These are phyloP conservation scores for Trichomonas tenax DNA, from an alignment of 208 protist species.

Conservation along the genomic window DNA sequence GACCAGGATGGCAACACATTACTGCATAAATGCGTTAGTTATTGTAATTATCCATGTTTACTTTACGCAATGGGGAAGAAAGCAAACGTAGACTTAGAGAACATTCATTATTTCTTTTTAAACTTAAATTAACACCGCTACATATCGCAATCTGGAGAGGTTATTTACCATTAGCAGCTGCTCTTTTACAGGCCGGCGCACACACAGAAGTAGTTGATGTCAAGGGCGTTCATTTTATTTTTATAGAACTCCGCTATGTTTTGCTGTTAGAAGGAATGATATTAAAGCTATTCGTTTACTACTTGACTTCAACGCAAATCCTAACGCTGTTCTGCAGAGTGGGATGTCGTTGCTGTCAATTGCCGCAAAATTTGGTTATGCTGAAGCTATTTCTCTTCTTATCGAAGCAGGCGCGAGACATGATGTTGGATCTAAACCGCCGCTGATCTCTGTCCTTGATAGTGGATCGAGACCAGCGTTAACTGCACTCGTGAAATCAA, in stretches of 20 bases:
- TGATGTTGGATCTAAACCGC: neutral
- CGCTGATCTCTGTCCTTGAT: neutral
- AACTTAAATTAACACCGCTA: neutral
- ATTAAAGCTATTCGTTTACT: neutral
- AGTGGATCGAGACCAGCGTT: neutral
- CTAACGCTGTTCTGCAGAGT: neutral
- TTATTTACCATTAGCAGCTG: neutral
- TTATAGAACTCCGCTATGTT: neutral
- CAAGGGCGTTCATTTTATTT: neutral
- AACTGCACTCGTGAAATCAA: neutral
- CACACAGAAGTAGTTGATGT: neutral
- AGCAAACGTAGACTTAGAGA: neutral
- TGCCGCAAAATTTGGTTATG: neutral
- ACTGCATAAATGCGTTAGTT: neutral
- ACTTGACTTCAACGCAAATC: neutral
- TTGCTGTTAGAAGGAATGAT: conserved; percentile 8
- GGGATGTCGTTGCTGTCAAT: neutral
- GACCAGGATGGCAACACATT: neutral
- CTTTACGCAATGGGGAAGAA: neutral
- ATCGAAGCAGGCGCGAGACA: neutral
- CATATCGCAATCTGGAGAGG: neutral
- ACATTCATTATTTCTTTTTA: neutral
- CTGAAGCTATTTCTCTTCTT: neutral
- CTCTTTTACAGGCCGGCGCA: neutral
- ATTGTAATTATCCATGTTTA: neutral